Base-by-base conservation (phyloP, 2,329 filamentous ascomycete species). In the Curvularia eragrostidis region DNA sequence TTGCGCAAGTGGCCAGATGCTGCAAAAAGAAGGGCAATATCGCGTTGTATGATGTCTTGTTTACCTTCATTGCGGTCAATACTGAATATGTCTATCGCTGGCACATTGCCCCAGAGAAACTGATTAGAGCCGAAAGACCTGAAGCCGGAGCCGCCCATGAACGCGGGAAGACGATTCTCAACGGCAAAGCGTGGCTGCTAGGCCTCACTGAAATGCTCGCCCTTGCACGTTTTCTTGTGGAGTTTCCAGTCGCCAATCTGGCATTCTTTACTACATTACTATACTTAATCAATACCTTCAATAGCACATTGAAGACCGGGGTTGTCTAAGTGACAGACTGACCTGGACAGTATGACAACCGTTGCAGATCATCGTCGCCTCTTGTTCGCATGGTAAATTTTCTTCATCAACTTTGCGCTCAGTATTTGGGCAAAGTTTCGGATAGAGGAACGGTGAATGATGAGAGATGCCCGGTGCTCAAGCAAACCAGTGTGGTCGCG, bases 1-100 rank as follows among this genome's bases (percentile, higher is more conserved):
- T 83, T 82, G 39, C 80, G 69, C 5, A 78, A 52, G 56, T 82
- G 79, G 6, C 78, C 80, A 9, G 80, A 82, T 4, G 78, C 81
- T 3, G 77, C 77, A 38, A 79, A 80, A 1, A 79, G 66, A 0
- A 80, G 50, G 0, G 28, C 43, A 1, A 77, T 46, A 21, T 74
- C 58, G 19, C 49, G 54, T 6, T 58, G 39, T 0, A 48, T 28
- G 5, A 18, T 4, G 18, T 70, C 75, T 46, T 78, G 72, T 42
- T 75, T 74, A 5, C 57, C 48, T 30, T 69, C 59, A 30, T 69
- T 68, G 18, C 63, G 36, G 8, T 58, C 38, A 3, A 79, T 50
- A 0, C 72, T 64, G 0, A 82, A 50, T 0, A 82, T 48, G 58
- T 81, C 78, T 5, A 48, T 12, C 1, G 30, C 30, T 10, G 46